Conservation (phyloP, 2,329 filamentous ascomycete genomes). For the Fusarium succisae region DNA sequence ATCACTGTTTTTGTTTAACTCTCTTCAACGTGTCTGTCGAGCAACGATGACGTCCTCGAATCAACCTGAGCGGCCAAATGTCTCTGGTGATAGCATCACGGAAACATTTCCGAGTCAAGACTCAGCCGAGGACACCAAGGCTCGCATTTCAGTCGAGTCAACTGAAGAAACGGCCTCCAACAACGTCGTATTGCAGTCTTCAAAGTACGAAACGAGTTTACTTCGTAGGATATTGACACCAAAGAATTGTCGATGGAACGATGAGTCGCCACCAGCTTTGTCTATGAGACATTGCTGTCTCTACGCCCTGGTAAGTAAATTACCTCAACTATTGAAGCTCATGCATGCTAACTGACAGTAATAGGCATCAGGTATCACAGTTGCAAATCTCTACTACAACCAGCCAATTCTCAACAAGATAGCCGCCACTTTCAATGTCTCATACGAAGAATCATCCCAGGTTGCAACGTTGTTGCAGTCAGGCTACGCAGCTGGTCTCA, state of each 20-base stretch:
- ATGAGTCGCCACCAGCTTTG: slow-evolving; percentile 72
- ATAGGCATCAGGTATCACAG: slow-evolving; percentile 70
- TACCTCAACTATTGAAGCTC: too few relatives aligned
- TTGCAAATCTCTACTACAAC: slow-evolving; percentile 84
- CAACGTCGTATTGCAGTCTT: slow-evolving; percentile 1
- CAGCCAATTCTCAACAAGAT: slow-evolving; percentile 83
- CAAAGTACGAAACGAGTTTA: slow-evolving; percentile 38
- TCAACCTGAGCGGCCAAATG: not conserved
- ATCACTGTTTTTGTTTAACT: not conserved
- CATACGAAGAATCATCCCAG: slow-evolving; percentile 71
- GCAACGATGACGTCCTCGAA: slow-evolving; percentile 23
- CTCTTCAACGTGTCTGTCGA: not conserved
- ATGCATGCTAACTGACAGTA: not conserved
- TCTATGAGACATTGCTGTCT: slow-evolving; percentile 74
- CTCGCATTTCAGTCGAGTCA: slow-evolving; percentile 10
- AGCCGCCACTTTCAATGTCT: slow-evolving; percentile 74
- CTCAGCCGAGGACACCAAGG: not conserved
- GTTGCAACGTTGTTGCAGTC: slow-evolving; percentile 83
- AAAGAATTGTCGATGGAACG: slow-evolving; percentile 73
- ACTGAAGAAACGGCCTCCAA: slow-evolving; percentile 18
- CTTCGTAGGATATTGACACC: slow-evolving; percentile 58
- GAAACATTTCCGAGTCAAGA: slow-evolving; percentile 1
- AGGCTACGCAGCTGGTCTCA: slow-evolving; percentile 77
- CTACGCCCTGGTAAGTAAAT: slow-evolving; percentile 67
- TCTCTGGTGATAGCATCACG: slow-evolving; percentile 10